These are phyloP conservation scores for Sugiyamaella xylanicola DNA, from an alignment of 1,139 yeast genomes.

Conservation along the genomic window DNA sequence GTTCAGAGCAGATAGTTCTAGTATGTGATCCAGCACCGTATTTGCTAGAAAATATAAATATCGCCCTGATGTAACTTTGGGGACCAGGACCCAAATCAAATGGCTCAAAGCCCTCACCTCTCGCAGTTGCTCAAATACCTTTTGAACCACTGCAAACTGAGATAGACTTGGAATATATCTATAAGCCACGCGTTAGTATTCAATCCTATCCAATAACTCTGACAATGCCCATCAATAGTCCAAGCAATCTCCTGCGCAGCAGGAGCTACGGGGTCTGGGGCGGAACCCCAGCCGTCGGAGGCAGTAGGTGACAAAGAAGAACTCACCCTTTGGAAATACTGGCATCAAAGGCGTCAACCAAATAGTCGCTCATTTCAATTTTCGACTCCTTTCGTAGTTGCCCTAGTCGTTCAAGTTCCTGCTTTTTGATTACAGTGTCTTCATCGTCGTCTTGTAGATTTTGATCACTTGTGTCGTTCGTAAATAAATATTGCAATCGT, in stretches of 20 bases:
- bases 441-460: neutral
- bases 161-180: slow-evolving; percentile 21
- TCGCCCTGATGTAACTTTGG: slow-evolving; percentile 27
- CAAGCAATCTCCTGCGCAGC: no score
- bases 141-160: slow-evolving; percentile 34
- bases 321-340: slow-evolving; percentile 1
- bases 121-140: slow-evolving; percentile 28
- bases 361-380: slow-evolving; percentile 27
- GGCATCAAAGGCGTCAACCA: slow-evolving; percentile 25
- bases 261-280: no score
- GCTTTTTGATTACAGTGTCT: neutral
- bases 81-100: slow-evolving; percentile 30
- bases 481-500: slow-evolving; percentile 4
- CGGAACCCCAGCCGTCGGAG: no score
- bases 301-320: no score
- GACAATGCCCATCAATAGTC: no score
- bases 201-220: no score
- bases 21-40: slow-evolving; percentile 30
- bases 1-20: slow-evolving; percentile 34
- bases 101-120: slow-evolving; percentile 33
- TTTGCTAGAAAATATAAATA: slow-evolving; percentile 35
- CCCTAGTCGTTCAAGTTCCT: neutral
- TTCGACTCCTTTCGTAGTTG: slow-evolving; percentile 26
- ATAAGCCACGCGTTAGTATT: slow-evolving; percentile 3
- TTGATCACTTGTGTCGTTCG: neutral